Conservation (phyloP, 495 filamentous ascomycete genomes). For the Aspergillus incahuasiensis region DNA sequence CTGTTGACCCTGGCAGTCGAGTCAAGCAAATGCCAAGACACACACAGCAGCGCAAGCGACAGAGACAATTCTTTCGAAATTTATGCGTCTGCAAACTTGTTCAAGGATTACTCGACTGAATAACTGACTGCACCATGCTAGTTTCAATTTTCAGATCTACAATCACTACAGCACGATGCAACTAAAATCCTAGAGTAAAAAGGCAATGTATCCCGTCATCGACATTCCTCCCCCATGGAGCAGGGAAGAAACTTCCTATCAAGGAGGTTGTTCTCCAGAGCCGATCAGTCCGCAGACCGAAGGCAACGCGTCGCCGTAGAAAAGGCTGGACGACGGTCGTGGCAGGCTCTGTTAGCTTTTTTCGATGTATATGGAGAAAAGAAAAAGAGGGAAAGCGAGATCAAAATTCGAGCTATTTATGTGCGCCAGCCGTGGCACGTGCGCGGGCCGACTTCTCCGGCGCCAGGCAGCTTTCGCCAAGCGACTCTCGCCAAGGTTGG, state of each 20-base stretch:
- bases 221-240: conserved; percentile 60
- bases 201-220: conserved; percentile 68
- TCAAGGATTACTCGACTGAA: too few relatives aligned
- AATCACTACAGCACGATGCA: too few relatives aligned
- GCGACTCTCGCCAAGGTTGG: too few relatives aligned
- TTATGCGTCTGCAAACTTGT: too few relatives aligned
- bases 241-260: conserved; percentile 63
- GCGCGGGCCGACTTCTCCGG: conserved; percentile 20
- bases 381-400: conserved; percentile 20
- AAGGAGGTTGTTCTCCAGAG: conserved; percentile 57
- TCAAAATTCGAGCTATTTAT: too few relatives aligned
- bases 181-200: too few relatives aligned
- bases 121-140: too few relatives aligned
- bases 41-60: too few relatives aligned
- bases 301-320: conserved; percentile 61
- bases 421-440: conserved; percentile 26
- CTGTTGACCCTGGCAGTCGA: too few relatives aligned
- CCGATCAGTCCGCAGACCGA: conserved; percentile 46
- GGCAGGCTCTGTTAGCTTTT: conserved; percentile 57
- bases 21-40: too few relatives aligned
- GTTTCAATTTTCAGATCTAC: too few relatives aligned
- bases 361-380: conserved; percentile 45
- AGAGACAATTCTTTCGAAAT: too few relatives aligned
- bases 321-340: conserved; percentile 58
- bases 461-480: not conserved